Base-by-base conservation (phyloP, 1,139 yeast genomes). In the Candida dubliniensis region DNA sequence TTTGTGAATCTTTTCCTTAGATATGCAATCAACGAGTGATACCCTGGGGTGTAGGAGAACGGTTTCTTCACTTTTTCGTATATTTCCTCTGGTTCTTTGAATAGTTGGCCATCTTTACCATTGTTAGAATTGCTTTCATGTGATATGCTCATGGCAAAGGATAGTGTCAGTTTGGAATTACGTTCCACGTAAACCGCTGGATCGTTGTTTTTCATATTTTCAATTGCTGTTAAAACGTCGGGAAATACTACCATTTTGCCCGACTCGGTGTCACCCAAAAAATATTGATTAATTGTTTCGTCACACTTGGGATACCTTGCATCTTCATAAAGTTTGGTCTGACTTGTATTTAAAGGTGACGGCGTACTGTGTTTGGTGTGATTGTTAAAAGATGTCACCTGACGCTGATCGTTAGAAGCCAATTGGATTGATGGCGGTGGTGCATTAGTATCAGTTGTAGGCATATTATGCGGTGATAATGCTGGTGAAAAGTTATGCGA, bases 21-120 rank as follows among this genome's bases (percentile, higher is more conserved):
- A 61, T 91, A 91, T 13, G 82, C 78, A 56, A 88, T 82, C 44
- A 93, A 72, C 38, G 84, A 81, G 63, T 89, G 96, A 61, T 87
- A 93, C 2, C 96, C 97, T 1, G 91, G 87, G 0, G 96, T 91
- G 58, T 93, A 93, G 2, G 90, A 79, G 58, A 87, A 91, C 0
- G 98, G 97, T 42, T 72, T 75, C 14, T 68, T 73, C 8, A 91
- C 88, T 42, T 79, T 75, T 14, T 84, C 82, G 63, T 91, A 91
- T 13, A 91, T 87, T 50, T 87, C 95, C 53, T 82, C 85, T 0
- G 96, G 90, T 49, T 85, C 87, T 50, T 75, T 74, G 61, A 73
- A 84, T 41, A 60, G 48, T 31, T 55, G 40, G 34, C 55, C 45
- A 47, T 51, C 51, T 29, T 18, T 54, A 52, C 35, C 46, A 29